Percentiles rank a stretch among this genome's conserved stretches.
These are phyloP conservation scores for Tuctoria greenei DNA, from an alignment of 176 grass and related monocot genomes.

Conservation along the genomic window DNA sequence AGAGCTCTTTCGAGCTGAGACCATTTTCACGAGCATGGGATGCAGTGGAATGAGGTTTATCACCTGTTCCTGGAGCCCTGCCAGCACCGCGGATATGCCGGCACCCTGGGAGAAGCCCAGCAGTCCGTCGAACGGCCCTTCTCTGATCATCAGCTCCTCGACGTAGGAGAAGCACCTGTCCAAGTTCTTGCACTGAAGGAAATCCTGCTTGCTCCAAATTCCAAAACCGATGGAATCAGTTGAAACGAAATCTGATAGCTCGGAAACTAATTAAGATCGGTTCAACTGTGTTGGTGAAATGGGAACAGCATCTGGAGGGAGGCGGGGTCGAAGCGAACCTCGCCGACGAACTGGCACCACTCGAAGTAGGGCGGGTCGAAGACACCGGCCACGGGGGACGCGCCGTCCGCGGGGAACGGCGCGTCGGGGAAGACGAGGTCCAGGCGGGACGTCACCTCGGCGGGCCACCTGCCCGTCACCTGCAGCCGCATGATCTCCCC, in stretches of 20 bases:
- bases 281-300: too few species aligned
- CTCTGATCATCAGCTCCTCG: conserved; percentile 67
- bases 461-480: conserved; percentile 73
- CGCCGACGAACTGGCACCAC: conserved; percentile 73
- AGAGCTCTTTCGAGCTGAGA: too few species aligned
- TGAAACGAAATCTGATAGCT: neutral
- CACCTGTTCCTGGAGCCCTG: too few species aligned
- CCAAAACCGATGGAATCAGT: neutral
- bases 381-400: conserved; percentile 60
- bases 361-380: conserved; percentile 78
- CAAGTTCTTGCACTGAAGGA: conserved; percentile 57
- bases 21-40: too few species aligned
- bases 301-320: too few species aligned
- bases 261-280: too few species aligned
- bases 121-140: conserved; percentile 81
- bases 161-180: conserved; percentile 69
- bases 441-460: conserved; percentile 58
- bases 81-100: conserved; percentile 39
- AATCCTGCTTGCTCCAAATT: too few species aligned
- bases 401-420: conserved; percentile 69
- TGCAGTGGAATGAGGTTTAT: too few species aligned
- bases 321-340: too few species aligned
- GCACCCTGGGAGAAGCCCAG: conserved; percentile 88
- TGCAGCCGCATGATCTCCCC: conserved; percentile 79
- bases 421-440: conserved; percentile 88